Conservation (phyloP, 768 basidiomycete species). For the Punctularia strigosozonata region DNA sequence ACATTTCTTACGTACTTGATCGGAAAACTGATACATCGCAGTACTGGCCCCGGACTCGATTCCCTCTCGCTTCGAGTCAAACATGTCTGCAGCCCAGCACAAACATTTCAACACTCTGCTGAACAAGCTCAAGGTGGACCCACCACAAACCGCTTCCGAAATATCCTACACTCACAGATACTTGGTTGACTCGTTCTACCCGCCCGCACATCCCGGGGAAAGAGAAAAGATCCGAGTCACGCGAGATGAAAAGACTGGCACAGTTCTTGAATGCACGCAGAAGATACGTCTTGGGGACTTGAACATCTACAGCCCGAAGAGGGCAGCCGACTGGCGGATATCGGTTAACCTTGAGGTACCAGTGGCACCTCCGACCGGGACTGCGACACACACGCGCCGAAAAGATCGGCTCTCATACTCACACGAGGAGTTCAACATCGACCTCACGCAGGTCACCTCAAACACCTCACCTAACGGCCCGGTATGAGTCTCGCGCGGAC, state of each 20-base stretch:
- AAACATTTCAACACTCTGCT: constrained; percentile 76
- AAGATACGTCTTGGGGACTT: constrained; percentile 82
- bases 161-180: constrained; percentile 69
- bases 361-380: constrained; percentile 63
- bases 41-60: constrained; percentile 53
- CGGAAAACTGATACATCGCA: constrained; percentile 17
- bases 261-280: constrained; percentile 56
- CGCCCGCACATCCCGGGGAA: constrained; percentile 24
- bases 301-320: constrained; percentile 77
- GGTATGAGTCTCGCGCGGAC: neutral
- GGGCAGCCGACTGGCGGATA: constrained; percentile 82
- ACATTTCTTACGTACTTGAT: neutral
- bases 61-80: constrained; percentile 77
- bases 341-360: constrained; percentile 90
- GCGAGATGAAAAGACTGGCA: constrained; percentile 59
- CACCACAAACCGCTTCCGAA: constrained; percentile 36
- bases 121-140: constrained; percentile 77
- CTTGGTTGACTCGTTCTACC: constrained; percentile 73
- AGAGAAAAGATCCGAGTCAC: constrained; percentile 72
- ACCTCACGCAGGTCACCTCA: constrained; percentile 85
- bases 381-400: constrained; percentile 46
- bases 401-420: constrained; percentile 91
- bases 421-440: constrained; percentile 88
- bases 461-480: constrained; percentile 24
- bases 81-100: constrained; percentile 88